Percentiles rank a stretch among this genome's conserved stretches.
Evolutionary conservation across 73 alveolate species (phyloP).

Genomic region (Halteria grandinella): DNA sequence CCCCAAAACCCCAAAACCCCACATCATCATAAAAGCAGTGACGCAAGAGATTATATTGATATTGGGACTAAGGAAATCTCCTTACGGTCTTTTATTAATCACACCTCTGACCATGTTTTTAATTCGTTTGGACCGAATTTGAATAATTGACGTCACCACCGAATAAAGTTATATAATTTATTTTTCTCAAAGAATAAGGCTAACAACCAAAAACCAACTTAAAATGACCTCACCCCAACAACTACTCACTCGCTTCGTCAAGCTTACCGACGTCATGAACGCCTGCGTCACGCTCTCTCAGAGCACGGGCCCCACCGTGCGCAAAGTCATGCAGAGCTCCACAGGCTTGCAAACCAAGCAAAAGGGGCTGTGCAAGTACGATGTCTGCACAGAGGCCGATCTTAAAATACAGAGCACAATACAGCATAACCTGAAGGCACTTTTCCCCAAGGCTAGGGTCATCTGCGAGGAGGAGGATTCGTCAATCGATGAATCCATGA

Average conservation of each 20-base stretch:
- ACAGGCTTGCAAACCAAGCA: neutral
- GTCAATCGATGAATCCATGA: neutral
- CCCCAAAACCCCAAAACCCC: slow-evolving; percentile 56
- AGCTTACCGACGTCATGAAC: slow-evolving; percentile 29
- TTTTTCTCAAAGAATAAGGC: too few relatives aligned
- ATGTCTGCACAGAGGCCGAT: slow-evolving; percentile 23
- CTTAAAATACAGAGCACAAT: slow-evolving; percentile 31
- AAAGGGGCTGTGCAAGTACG: slow-evolving; percentile 22
- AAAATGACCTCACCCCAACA: slow-evolving; percentile 30
- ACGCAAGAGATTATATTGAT: neutral
- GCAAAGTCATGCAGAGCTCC: neutral
- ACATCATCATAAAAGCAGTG: neutral
- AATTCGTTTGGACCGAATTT: neutral
- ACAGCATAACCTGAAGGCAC: slow-evolving; percentile 9
- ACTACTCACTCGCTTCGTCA: neutral
- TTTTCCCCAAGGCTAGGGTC: slow-evolving; percentile 19
- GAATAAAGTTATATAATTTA: too few relatives aligned
- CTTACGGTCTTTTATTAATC: neutral
- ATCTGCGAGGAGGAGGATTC: slow-evolving; percentile 49
- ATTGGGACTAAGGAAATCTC: too few relatives aligned
- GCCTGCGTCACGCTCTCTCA: slow-evolving; percentile 1
- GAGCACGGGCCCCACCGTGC: slow-evolving; percentile 21
- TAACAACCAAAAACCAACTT: too few relatives aligned
- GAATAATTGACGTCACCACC: too few relatives aligned
- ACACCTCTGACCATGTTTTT: neutral